Base-by-base conservation (phyloP, 2,329 filamentous ascomycete genomes). In the Nigrograna mackinnonii region DNA sequence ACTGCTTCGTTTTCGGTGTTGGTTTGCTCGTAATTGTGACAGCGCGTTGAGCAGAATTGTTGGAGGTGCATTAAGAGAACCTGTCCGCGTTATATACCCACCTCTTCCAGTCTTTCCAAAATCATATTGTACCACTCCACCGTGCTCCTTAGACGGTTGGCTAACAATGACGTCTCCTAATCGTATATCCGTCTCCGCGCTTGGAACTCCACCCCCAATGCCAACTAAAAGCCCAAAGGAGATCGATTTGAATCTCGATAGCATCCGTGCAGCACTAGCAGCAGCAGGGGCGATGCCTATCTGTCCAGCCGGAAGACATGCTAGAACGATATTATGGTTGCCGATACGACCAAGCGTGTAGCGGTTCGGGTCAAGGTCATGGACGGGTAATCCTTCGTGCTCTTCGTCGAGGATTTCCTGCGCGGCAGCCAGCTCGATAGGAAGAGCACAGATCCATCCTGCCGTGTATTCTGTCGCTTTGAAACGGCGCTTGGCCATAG, bases 371-470 rank as follows among this genome's bases (percentile, higher is more conserved):
- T 37, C 35, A 16, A 18, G 26, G 35, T 37, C 17, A n/a, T 35
- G 6, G 21, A 22, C n/a, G 16, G 35, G 35, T n/a, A 26, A 22
- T 28, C 9, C n/a, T n/a, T 9, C 36, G 37, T 66, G 52, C 14
- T 49, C 33, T n/a, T 52, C 41, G 38, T 69, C 65, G 1, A 69
- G 53, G n/a, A n/a, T n/a, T n/a, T n/a, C n/a, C n/a, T n/a, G n/a
- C n/a, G n/a, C n/a, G n/a, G n/a, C n/a, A n/a, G 60, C 51, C 30
- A 61, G 55, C 44, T 70, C 66, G 26, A 55, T 35, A 2, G 52
- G 51, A 5, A 70, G 48, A 1, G 62, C 63, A 41, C 62, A 62
- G 6, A 69, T 44, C 64, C 64, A 69, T 30, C 54, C 62, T 6
- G 67, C 50, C 3, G 53, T 60, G 35, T 66, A 69, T 9, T 28